These are phyloP conservation scores for Fusarium decemcellulare DNA, from an alignment of 2,329 filamentous ascomycete genomes.

Conservation along the genomic window DNA sequence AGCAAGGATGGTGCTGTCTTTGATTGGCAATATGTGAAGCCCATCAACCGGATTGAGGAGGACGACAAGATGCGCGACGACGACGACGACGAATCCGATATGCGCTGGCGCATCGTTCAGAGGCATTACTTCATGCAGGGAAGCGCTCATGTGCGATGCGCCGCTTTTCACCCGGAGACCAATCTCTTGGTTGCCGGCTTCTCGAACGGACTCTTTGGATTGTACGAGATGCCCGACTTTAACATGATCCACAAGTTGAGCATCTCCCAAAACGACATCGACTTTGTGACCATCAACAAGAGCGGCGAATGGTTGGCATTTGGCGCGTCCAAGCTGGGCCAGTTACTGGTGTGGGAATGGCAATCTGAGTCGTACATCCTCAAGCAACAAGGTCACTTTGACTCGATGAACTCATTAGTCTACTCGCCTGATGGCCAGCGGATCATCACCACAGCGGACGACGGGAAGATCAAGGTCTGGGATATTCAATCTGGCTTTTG, in stretches of 20 bases:
- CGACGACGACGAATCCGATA: conserved; percentile 73
- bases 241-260: conserved; percentile 93
- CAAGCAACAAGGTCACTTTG: conserved; percentile 98
- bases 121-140: conserved; percentile 96
- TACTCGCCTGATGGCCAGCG: conserved; percentile 96
- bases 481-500: conserved; percentile 97
- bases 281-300: conserved; percentile 94
- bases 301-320: conserved; percentile 98
- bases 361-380: conserved; percentile 99
- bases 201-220: conserved; percentile 91
- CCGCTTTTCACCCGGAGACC: conserved; percentile 88
- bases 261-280: conserved; percentile 97
- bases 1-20: conserved; percentile 99
- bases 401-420: conserved; percentile 92
- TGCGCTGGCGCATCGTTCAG: conserved; percentile 92
- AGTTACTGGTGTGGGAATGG: conserved; percentile 99
- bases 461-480: conserved; percentile 99
- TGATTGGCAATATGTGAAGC: conserved; percentile 87
- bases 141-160: conserved; percentile 87
- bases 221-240: conserved; percentile 97
- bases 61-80: conserved; percentile 73
- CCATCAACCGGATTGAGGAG: conserved; percentile 66
- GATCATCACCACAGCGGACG: conserved; percentile 94
- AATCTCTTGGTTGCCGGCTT: conserved; percentile 98
- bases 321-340: conserved; percentile 93